Conservation (phyloP, 2,329 filamentous ascomycete species). For the Aureobasidium namibiae region DNA sequence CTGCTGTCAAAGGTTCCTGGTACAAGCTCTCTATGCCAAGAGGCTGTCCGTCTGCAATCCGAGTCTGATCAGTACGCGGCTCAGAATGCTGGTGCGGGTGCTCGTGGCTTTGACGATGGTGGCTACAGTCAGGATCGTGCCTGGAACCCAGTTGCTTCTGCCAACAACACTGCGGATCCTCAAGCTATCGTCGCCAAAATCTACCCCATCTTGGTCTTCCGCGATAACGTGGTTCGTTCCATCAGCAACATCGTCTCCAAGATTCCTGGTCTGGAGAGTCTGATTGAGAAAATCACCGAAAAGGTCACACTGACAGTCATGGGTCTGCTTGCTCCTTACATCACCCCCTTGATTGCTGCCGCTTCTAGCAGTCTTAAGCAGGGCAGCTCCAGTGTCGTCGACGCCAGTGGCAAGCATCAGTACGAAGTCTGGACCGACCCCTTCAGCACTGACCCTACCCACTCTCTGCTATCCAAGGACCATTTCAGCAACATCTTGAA, state of each 20-base stretch:
- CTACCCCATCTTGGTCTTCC: conserved; percentile 88
- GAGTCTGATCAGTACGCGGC: conserved; percentile 41
- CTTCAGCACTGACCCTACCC: conserved; percentile 40
- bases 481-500: conserved; percentile 45
- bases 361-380: conserved; percentile 79
- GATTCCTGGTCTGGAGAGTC: conserved; percentile 77
- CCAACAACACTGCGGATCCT: conserved; percentile 52
- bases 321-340: conserved; percentile 81
- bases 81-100: conserved; percentile 23
- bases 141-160: conserved; percentile 19
- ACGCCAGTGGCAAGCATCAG: conserved; percentile 42
- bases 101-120: conserved; percentile 28
- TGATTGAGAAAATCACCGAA: conserved; percentile 93
- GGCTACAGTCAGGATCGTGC: conserved; percentile 30
- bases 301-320: conserved; percentile 87
- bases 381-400: conserved; percentile 65
- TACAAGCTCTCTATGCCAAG: conserved; percentile 36
- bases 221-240: conserved; percentile 84
- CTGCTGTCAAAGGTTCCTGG: conserved; percentile 68
- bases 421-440: conserved; percentile 43
- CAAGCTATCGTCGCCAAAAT: conserved; percentile 49
- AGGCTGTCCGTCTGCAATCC: conserved; percentile 39
- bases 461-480: conserved; percentile 45
- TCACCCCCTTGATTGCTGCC: conserved; percentile 82
- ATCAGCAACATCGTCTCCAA: conserved; percentile 83